Conservation (phyloP, 2,329 filamentous ascomycete species). For the Cyphellophora europaea region DNA sequence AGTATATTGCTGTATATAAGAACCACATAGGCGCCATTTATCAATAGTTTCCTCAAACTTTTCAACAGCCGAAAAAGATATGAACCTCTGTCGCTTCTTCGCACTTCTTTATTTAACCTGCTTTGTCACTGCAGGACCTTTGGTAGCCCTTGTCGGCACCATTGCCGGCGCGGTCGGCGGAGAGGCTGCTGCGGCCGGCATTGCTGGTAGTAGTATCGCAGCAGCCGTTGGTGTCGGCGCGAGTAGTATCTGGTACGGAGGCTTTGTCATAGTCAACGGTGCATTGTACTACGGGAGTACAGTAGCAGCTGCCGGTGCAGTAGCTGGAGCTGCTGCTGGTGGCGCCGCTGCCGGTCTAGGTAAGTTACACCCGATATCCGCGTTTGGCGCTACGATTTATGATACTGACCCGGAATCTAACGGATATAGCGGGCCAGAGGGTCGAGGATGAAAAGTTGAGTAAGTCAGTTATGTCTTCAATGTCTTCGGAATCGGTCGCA, state of each 20-base stretch:
- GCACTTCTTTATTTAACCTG: constrained; percentile 1
- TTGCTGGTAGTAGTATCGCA: constrained; percentile 2
- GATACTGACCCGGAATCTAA: too few species aligned
- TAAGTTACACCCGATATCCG: too few species aligned
- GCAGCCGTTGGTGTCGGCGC: constrained; percentile 1
- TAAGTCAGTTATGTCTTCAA: too few species aligned
- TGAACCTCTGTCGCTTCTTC: neutral
- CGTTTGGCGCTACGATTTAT: too few species aligned
- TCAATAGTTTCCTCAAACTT: too few species aligned
- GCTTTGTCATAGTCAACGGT: constrained; percentile 2
- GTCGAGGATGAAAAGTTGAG: too few species aligned
- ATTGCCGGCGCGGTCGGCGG: neutral
- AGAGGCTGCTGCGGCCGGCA: neutral
- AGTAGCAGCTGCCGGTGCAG: constrained; percentile 2
- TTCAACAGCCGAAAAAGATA: too few species aligned
- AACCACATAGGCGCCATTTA: too few species aligned
- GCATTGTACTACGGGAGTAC: constrained; percentile 2
- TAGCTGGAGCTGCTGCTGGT: constrained; percentile 1
- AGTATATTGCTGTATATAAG: too few species aligned
- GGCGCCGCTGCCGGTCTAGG: neutral
- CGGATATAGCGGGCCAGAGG: too few species aligned
- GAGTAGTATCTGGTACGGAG: constrained; percentile 2
- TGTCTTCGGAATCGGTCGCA: too few species aligned
- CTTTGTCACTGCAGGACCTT: constrained; percentile 1
- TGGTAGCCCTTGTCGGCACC: neutral